These are phyloP conservation scores for Plasmodium gonderi DNA, from an alignment of 169 alveolate species.

Conservation along the genomic window DNA sequence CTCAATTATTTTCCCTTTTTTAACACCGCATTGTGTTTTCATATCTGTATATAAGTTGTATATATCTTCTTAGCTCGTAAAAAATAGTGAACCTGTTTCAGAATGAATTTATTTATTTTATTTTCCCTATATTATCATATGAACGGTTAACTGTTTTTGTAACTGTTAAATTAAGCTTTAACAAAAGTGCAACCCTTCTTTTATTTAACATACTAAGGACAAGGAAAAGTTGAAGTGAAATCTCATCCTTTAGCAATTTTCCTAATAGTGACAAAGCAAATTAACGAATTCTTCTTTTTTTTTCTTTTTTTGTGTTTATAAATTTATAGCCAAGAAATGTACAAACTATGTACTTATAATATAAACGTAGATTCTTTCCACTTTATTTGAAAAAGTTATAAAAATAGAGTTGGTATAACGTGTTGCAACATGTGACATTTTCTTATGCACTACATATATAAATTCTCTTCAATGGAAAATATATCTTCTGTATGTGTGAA, in stretches of 20 bases:
- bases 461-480: background rate
- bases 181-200: background rate
- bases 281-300: background rate
- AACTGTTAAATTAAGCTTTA: background rate
- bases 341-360: background rate
- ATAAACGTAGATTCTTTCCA: background rate
- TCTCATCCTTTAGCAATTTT: background rate
- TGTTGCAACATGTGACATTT: background rate
- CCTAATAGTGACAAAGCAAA: background rate
- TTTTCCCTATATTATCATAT: background rate
- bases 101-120: background rate
- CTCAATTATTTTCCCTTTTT: background rate
- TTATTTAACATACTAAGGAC: background rate
- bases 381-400: background rate
- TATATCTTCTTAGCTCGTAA: background rate
- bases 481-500: background rate
- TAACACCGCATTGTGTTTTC: background rate
- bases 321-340: background rate
- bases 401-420: background rate
- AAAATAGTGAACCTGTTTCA: background rate
- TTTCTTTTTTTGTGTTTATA: background rate
- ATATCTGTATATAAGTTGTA: background rate
- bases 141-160: background rate
- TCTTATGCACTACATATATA: background rate
- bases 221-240: background rate